Base-by-base conservation (phyloP, 2,329 filamentous ascomycete genomes). In the Mycosphaerella sp. region DNA sequence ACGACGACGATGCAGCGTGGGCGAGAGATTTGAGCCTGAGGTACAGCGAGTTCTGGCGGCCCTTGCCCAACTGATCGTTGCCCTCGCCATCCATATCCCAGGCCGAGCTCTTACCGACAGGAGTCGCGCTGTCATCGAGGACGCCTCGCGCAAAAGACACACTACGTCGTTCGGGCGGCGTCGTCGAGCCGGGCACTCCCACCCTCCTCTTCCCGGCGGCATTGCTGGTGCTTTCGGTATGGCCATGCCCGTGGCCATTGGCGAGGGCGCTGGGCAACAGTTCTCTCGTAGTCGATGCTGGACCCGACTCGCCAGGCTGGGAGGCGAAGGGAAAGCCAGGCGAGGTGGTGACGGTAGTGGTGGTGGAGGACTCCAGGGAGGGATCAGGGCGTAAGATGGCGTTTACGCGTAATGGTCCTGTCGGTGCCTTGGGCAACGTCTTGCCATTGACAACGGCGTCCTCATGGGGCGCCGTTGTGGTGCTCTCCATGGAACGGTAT, bases 141-240 rank as follows among this genome's bases (percentile, higher is more conserved):
- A 64, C 62, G 8, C 55, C 56, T n/a, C 64, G 58, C 38, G 60
- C 62, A 46, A 68, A 67, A 31, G 67, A 64, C 29, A 67, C 64
- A 51, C 64, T 67, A 48, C 64, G 57, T 43, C 62, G 56, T 21
- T 62, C 58, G 32, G 64, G 54, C 12, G 65, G 64, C 10, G 65
- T 66, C 14, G 46, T 53, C 17, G 57, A 23, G n/a, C 41, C 41
- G 9, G 50, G 34, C 32, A 39, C 40, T 46, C 49, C 34, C 17
- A 38, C 45, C 39, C 45, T 46, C 40, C 45, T 34, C 45, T 53
- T 34, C 17, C 43, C n/a, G 10, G 11, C 17, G 6, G 17, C 36
- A 29, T 32, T 55, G 23, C 42, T 40, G 11, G 31, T 45, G 14
- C 45, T 45, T 6, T 57, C 59, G 14, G 14, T 29, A 29, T 6